Conservation (phyloP, 306 rosid species). For the Amphicarpaea edgeworthii region DNA sequence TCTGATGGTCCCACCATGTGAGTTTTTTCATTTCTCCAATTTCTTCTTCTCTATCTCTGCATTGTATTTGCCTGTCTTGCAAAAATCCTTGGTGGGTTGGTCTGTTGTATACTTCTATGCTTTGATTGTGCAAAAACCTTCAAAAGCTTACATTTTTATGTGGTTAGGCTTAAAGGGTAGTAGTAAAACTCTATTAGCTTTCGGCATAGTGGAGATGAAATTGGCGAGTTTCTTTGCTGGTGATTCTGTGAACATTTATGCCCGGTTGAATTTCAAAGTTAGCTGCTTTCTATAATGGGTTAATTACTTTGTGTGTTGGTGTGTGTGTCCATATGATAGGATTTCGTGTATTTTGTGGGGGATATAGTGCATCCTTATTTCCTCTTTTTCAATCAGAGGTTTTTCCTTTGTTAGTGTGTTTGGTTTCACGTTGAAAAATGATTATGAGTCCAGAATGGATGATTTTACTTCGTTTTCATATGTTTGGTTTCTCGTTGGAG, state of each 20-base stretch:
- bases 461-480: too few species aligned
- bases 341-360: background rate
- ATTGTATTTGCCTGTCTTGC: background rate
- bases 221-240: background rate
- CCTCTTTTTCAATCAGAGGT: background rate
- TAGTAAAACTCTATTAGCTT: background rate
- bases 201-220: background rate
- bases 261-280: background rate
- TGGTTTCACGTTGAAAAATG: too few species aligned
- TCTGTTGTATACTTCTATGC: slow-evolving; percentile 1
- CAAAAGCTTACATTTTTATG: slow-evolving; percentile 9
- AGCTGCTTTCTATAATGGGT: background rate
- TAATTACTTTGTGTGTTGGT: background rate
- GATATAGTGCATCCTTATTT: background rate
- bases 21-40: background rate
- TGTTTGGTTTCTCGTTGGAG: too few species aligned
- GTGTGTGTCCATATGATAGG: background rate
- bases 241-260: background rate
- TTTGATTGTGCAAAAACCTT: slow-evolving; percentile 6
- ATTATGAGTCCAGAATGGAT: too few species aligned
- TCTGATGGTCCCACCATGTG: slow-evolving; percentile 80
- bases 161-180: slow-evolving; percentile 12
- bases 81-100: background rate
- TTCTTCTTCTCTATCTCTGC: background rate
- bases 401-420: too few species aligned